Evolutionary conservation across 495 filamentous ascomycete species (phyloP).

Genomic region (Hypoxylon lienhwacheense): DNA sequence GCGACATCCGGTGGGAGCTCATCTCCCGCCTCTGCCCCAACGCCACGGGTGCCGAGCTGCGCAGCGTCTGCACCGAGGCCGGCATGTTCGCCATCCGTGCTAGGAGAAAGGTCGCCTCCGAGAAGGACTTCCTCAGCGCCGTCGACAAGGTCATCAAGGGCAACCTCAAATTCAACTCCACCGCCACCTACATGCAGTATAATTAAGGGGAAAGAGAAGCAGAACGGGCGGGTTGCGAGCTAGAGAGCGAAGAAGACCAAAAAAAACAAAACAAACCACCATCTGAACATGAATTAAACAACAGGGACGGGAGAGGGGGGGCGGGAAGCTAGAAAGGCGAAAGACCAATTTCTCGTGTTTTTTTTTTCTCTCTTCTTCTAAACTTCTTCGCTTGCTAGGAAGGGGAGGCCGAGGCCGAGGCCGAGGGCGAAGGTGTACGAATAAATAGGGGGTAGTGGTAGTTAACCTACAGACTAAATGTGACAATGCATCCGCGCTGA

Average conservation of each 20-base stretch:
- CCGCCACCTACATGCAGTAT: slow-evolving; percentile 98
- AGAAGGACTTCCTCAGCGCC: slow-evolving; percentile 98
- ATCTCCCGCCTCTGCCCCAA: slow-evolving; percentile 97
- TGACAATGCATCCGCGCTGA: no score
- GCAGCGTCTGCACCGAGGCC: slow-evolving; percentile 97
- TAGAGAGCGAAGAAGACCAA: not conserved
- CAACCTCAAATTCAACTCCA: slow-evolving; percentile 99
- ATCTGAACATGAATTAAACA: not conserved
- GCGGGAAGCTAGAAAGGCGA: no score
- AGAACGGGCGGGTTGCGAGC: not conserved
- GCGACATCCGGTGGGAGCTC: slow-evolving; percentile 97
- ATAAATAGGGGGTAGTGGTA: no score
- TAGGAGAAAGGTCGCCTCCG: slow-evolving; percentile 93
- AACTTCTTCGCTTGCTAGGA: no score
- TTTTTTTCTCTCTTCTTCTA: no score
- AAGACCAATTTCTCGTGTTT: no score
- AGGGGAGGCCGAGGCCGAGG: no score
- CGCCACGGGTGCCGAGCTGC: slow-evolving; percentile 90
- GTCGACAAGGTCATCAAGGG: slow-evolving; percentile 99
- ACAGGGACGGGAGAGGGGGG: no score
- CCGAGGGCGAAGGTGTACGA: no score
- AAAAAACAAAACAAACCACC: not conserved
- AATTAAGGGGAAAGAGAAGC: no score
- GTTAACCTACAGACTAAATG: no score
- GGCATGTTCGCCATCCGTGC: slow-evolving; percentile 99